Evolutionary conservation across 2,329 filamentous ascomycete species (phyloP).

Genomic region (Stachybotrys chlorohalonatus): DNA sequence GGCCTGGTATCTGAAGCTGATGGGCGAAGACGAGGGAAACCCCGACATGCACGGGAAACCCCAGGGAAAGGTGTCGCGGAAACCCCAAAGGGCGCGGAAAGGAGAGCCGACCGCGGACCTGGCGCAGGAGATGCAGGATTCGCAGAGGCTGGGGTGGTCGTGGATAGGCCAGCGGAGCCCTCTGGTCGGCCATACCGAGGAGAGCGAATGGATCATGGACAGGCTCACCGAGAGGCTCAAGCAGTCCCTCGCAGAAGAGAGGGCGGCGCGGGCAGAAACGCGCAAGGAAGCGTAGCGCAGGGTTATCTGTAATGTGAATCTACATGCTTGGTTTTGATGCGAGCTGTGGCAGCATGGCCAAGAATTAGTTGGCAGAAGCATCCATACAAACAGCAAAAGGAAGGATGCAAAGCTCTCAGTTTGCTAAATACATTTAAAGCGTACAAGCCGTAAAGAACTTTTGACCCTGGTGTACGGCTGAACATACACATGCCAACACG

Average conservation of each 20-base stretch:
- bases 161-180: conserved; percentile 65
- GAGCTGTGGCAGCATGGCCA: no score
- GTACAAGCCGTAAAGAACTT: no score
- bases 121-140: conserved; percentile 17
- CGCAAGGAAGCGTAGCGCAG: no score
- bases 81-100: conserved; percentile 1
- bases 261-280: neutral
- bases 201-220: conserved; percentile 67
- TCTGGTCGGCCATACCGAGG: conserved; percentile 58
- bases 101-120: neutral
- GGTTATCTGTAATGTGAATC: no score
- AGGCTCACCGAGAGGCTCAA: conserved; percentile 47
- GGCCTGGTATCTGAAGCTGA: conserved; percentile 73
- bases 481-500: no score
- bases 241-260: conserved; percentile 17
- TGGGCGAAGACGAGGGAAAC: conserved; percentile 54
- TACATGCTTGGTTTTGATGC: no score
- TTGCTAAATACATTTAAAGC: no score
- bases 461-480: no score
- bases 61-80: conserved; percentile 13
- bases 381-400: no score
- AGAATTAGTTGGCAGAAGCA: no score
- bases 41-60: conserved; percentile 39
- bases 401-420: no score
- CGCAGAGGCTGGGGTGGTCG: conserved; percentile 43